A percentile compares a stretch with the other conserved stretches of the same genome.
These are phyloP conservation scores for Chrysosporium keratinophilum DNA, from an alignment of 2,329 filamentous ascomycete species.

Conservation along the genomic window DNA sequence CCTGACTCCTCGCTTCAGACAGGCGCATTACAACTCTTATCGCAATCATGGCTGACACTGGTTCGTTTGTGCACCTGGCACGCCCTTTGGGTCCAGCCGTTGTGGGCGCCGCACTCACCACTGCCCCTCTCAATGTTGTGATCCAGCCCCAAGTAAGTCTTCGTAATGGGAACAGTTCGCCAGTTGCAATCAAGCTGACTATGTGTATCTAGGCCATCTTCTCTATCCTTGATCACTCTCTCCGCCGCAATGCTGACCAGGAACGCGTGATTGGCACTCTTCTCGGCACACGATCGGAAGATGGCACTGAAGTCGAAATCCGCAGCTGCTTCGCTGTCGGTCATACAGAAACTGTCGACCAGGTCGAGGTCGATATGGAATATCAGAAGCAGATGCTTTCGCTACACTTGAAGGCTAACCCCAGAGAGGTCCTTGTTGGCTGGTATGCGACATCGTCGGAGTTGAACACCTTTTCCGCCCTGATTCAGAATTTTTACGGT, in stretches of 20 bases:
- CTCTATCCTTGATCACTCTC: conserved; percentile 73
- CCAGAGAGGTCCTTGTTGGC: conserved; percentile 85
- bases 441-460: conserved; percentile 98
- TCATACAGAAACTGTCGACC: conserved; percentile 95
- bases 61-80: conserved; percentile 88
- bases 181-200: conserved; percentile 13
- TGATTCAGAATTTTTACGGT: conserved; percentile 99
- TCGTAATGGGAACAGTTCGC: neutral
- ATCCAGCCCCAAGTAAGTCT: conserved; percentile 78
- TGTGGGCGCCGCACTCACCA: conserved; percentile 69
- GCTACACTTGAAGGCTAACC: conserved; percentile 84
- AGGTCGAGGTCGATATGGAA: conserved; percentile 98
- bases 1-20: conserved; percentile 12
- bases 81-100: conserved; percentile 76
- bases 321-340: conserved; percentile 95
- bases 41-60: conserved; percentile 67
- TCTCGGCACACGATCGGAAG: conserved; percentile 84
- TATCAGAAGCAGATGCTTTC: conserved; percentile 99
- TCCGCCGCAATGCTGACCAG: conserved; percentile 82
- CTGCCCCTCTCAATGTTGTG: conserved; percentile 83
- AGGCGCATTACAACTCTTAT: conserved; percentile 14
- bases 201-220: conserved; percentile 46
- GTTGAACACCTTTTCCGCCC: conserved; percentile 93
- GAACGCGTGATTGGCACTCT: conserved; percentile 95
- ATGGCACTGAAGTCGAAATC: conserved; percentile 93